Evolutionary conservation across 768 basidiomycete species (phyloP).

Genomic region (Rhodosporidiobolus sp.): DNA sequence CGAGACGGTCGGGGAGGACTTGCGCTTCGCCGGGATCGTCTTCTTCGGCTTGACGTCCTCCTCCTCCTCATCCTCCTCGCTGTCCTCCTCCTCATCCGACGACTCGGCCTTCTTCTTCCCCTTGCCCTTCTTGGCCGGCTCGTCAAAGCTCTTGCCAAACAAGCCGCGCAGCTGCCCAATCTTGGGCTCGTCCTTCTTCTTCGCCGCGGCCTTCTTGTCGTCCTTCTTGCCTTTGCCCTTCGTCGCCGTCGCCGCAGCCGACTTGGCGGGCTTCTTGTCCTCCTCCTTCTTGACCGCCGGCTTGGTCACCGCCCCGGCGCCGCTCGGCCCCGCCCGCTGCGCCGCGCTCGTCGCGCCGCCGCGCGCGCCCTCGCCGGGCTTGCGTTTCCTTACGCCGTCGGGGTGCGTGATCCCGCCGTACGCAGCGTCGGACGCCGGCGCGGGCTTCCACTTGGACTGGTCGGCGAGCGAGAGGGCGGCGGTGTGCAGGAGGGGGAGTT

Average conservation of each 20-base stretch:
- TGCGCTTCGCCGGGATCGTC: constrained; percentile 27
- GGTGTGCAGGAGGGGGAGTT: constrained; percentile 14
- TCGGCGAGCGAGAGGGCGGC: constrained; percentile 10
- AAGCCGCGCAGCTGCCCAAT: constrained; percentile 16
- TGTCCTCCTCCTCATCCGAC: constrained; percentile 3
- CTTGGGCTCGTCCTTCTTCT: constrained; percentile 1
- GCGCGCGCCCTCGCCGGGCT: not conserved
- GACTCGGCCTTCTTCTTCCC: constrained; percentile 9
- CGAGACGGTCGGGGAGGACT: constrained; percentile 24
- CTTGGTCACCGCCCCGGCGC: not conserved
- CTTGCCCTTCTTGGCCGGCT: not conserved
- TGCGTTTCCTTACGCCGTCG: constrained; percentile 2
- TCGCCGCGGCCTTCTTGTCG: not conserved
- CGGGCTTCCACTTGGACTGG: constrained; percentile 11
- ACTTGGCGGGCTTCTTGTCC: not conserved
- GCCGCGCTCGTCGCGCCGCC: not conserved
- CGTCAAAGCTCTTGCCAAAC: not conserved
- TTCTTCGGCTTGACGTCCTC: constrained; percentile 29
- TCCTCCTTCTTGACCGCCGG: not conserved
- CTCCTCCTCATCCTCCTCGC: not conserved
- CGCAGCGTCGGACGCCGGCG: not conserved
- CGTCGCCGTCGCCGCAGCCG: too few relatives aligned
- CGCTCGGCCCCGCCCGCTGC: constrained; percentile 4
- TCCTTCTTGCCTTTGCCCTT: constrained; percentile 13
- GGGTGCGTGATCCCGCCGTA: constrained; percentile 18